Evolutionary conservation across 176 grass and related monocot genomes (phyloP), one percentile per base, ranked within the genome.

Genomic region (Oryza australiensis): DNA sequence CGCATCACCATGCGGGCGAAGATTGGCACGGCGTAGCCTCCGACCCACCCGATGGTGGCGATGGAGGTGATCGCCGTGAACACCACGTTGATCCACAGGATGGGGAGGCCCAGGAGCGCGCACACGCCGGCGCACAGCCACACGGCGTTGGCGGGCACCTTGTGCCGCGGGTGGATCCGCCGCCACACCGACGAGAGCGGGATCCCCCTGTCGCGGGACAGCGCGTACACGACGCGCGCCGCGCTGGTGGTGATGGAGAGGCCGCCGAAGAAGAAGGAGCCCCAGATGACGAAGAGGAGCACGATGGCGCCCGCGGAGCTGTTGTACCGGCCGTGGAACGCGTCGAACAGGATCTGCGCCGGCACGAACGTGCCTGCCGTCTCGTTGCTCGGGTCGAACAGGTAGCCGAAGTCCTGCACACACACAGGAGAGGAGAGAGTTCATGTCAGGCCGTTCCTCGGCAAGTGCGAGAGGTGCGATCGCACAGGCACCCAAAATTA

Each of bases 241-340:
- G 96, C 96, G 62, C 96, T 99, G 3, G 96, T 99, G 22, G 96
- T 99, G 87, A 99, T 99, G 62, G 93, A 99, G 66, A 99, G 93
- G 5, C 96, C 96, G 71, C 96, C 96, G 74, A 99, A 99, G 91
- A 99, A 99, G 71, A 95, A 99, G 49, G 96, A 99, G 80, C 93
- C 93, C 96, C 96, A 98, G 74, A 98, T 93, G 73, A 98, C 59
- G 87, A 95, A 84, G 12, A 98, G 90, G 74, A 98, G 75, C 68
- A 90, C 82, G 46, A 98, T 83, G 70, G 93, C 96, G 57, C 96
- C 96, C 2, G 66, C 23, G 0, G 96, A 93, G 87, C 43, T 95
- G 68, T 80, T 9, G 86, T 88, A 98, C 66, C 96, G 81, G 32
- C 93, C 96, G 29, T 98, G 96, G 78, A 98, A 98, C 15, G 96